These are phyloP conservation scores for Peronospora destructor DNA, from an alignment of 352 stramenopile species.

Conservation along the genomic window DNA sequence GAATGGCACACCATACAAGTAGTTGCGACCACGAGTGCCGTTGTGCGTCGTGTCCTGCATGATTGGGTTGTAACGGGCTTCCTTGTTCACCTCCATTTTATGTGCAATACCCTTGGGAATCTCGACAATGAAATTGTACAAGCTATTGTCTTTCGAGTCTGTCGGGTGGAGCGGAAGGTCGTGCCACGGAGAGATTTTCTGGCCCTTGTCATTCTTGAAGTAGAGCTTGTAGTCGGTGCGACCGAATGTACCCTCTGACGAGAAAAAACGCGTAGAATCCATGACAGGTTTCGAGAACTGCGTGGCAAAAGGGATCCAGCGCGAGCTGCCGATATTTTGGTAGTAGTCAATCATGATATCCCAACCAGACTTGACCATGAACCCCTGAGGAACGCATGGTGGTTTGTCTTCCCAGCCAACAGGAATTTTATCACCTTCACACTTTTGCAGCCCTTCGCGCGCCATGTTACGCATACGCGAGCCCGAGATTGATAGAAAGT, in stretches of 20 bases:
- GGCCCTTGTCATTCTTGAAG: constrained; percentile 59
- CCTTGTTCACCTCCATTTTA: constrained; percentile 99
- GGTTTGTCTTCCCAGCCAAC: constrained; percentile 66
- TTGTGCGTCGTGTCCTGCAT: constrained; percentile 97
- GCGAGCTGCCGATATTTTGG: constrained; percentile 89
- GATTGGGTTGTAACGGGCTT: constrained; percentile 92
- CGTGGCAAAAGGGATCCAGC: constrained; percentile 73
- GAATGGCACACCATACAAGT: constrained; percentile 95
- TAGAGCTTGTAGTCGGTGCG: constrained; percentile 68
- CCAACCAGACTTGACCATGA: constrained; percentile 98
- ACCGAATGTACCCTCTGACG: constrained; percentile 60
- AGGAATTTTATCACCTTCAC: constrained; percentile 60
- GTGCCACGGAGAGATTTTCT: constrained; percentile 95
- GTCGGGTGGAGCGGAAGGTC: constrained; percentile 89
- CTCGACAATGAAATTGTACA: constrained; percentile 97
- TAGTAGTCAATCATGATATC: constrained; percentile 99
- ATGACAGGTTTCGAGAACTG: constrained; percentile 50
- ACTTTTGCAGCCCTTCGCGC: constrained; percentile 90
- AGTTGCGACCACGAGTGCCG: constrained; percentile 89
- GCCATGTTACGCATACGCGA: constrained; percentile 96
- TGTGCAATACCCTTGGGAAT: constrained; percentile 96
- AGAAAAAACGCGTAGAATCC: constrained; percentile 41
- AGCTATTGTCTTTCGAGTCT: constrained; percentile 35
- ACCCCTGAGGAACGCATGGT: constrained; percentile 94
- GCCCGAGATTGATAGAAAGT: constrained; percentile 98